A percentile compares a stretch with the other conserved stretches of the same genome.
Conservation (phyloP, 352 stramenopile species). For the Phytopythium mirpurense region DNA sequence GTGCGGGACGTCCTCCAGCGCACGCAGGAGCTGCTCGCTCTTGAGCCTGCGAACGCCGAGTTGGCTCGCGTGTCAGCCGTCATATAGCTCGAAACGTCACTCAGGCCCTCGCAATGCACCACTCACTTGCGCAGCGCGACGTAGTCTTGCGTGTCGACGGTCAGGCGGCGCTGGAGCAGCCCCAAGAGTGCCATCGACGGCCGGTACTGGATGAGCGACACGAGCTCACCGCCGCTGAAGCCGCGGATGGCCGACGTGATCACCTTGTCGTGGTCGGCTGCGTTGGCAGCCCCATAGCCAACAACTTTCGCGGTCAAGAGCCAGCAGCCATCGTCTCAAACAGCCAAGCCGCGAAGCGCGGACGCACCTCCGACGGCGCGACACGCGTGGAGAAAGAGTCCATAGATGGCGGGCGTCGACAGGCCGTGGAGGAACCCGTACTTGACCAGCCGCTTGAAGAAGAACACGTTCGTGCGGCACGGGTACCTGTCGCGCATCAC, state of each 20-base stretch:
- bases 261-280: constrained; percentile 72
- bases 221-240: constrained; percentile 72
- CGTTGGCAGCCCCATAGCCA: neutral
- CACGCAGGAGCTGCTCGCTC: constrained; percentile 54
- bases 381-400: constrained; percentile 66
- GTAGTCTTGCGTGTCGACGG: constrained; percentile 65
- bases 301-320: neutral
- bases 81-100: no score
- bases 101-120: neutral
- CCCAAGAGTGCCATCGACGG: constrained; percentile 75
- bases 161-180: constrained; percentile 59
- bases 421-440: constrained; percentile 68
- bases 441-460: constrained; percentile 74
- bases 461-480: constrained; percentile 58
- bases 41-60: constrained; percentile 31
- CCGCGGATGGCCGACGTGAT: constrained; percentile 81
- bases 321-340: no score
- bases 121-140: constrained; percentile 63
- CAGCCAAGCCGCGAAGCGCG: neutral
- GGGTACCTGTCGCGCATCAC: constrained; percentile 37
- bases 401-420: constrained; percentile 65
- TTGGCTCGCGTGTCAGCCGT: neutral
- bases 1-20: constrained; percentile 48
- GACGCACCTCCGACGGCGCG: constrained; percentile 42
- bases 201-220: constrained; percentile 69